Evolutionary conservation across 2,329 filamentous ascomycete species (phyloP).

Genomic region (Paraconiothyrium sp.): DNA sequence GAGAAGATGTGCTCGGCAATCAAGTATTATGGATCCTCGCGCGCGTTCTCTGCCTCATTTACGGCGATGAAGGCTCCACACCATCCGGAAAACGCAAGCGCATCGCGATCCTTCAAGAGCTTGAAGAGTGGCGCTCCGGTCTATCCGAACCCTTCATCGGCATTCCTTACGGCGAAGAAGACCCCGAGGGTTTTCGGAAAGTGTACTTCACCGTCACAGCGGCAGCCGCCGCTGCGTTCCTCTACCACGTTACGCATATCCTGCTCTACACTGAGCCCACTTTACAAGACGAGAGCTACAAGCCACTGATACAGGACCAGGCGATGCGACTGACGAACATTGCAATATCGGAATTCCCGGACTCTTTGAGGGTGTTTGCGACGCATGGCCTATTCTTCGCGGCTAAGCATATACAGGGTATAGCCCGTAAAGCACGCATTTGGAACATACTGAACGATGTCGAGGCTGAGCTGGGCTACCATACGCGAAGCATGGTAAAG

Average conservation of each 20-base stretch:
- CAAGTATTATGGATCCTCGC: constrained; percentile 48
- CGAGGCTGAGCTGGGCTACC: constrained; percentile 43
- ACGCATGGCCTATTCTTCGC: constrained; percentile 45
- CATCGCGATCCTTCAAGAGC: constrained; percentile 35
- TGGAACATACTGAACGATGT: constrained; percentile 46
- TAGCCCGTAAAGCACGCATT: constrained; percentile 44
- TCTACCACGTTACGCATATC: constrained; percentile 45
- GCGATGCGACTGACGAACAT: constrained; percentile 42
- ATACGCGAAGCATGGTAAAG: constrained; percentile 38
- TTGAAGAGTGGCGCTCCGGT: constrained; percentile 39
- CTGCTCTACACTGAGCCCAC: constrained; percentile 44
- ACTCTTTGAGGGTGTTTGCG: constrained; percentile 42
- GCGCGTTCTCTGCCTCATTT: constrained; percentile 39
- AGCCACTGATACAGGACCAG: constrained; percentile 41
- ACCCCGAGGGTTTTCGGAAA: constrained; percentile 43
- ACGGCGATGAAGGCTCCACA: constrained; percentile 30
- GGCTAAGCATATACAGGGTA: constrained; percentile 46
- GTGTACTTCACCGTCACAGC: constrained; percentile 46
- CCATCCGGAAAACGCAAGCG: constrained; percentile 27
- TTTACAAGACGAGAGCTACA: constrained; percentile 37
- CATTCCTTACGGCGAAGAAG: constrained; percentile 41
- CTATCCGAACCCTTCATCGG: constrained; percentile 43
- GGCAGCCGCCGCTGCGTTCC: constrained; percentile 42
- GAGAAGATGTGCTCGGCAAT: constrained; percentile 46
- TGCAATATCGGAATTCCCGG: constrained; percentile 45